Conservation (phyloP, 176 grass and related monocot species). For the Triticum turgidum region DNA sequence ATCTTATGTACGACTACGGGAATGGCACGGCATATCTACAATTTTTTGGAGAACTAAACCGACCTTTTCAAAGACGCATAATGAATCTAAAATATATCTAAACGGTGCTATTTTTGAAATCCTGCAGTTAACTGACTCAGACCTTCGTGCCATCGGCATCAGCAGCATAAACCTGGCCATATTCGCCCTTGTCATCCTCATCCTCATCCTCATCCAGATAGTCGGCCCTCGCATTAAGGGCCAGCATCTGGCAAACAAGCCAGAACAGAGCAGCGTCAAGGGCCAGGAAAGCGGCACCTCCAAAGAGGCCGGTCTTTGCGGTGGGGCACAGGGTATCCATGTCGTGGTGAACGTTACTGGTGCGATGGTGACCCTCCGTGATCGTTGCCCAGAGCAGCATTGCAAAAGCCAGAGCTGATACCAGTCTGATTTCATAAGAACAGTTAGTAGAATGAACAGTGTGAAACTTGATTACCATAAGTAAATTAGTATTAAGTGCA, state of each 20-base stretch:
- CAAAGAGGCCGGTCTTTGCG: conserved; percentile 81
- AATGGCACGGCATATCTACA: conserved; percentile 27
- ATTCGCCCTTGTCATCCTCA: conserved; percentile 54
- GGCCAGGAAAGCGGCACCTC: conserved; percentile 75
- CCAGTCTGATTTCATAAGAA: conserved; percentile 51
- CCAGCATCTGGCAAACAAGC: conserved; percentile 70
- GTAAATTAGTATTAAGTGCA: not conserved
- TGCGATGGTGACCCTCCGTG: conserved; percentile 46
- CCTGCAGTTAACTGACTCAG: not conserved
- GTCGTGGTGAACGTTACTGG: conserved; percentile 53
- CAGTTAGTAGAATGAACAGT: not conserved
- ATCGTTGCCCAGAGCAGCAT: conserved; percentile 72
- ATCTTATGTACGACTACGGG: conserved; percentile 13
- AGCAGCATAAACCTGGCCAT: conserved; percentile 60
- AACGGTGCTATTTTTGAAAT: not conserved
- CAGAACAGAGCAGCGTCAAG: conserved; percentile 68
- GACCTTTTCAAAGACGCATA: not conserved
- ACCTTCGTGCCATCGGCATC: conserved; percentile 26
- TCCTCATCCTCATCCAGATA: conserved; percentile 53
- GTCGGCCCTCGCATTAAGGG: conserved; percentile 73
- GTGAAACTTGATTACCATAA: not conserved
- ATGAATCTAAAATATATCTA: conserved; percentile 21
- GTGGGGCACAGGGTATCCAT: conserved; percentile 64
- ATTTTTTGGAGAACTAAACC: conserved; percentile 19
- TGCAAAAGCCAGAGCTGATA: conserved; percentile 54